Conservation (phyloP, 2,329 filamentous ascomycete species). For the Fusarium longipes region DNA sequence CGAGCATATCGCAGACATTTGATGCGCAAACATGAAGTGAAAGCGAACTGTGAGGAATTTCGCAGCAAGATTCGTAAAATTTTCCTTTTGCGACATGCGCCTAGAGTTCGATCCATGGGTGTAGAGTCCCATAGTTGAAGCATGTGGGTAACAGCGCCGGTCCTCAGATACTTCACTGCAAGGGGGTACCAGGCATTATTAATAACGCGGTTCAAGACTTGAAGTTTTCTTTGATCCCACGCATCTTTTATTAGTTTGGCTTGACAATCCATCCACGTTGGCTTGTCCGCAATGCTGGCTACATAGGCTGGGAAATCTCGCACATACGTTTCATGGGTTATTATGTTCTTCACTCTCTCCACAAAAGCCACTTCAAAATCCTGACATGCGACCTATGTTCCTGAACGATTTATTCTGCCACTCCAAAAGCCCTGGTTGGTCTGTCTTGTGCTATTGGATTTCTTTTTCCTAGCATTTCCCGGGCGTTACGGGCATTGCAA, state of each 20-base stretch:
- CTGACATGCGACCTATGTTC: background rate
- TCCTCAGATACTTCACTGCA: background rate
- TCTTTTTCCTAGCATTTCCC: slow-evolving; percentile 32
- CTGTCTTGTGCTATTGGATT: slow-evolving; percentile 33
- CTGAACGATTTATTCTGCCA: background rate
- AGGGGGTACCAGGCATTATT: background rate
- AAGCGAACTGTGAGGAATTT: background rate
- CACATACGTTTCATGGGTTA: background rate
- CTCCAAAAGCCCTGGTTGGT: slow-evolving; percentile 12
- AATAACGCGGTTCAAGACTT: background rate
- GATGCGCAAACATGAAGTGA: background rate
- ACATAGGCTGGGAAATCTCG: too few relatives aligned
- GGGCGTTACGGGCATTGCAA: slow-evolving; percentile 29
- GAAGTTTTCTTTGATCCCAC: background rate
- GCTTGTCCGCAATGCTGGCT: background rate
- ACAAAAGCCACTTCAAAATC: background rate
- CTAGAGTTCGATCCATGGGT: background rate
- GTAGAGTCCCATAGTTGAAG: background rate
- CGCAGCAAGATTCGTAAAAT: background rate
- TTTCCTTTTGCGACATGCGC: background rate
- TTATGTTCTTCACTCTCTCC: background rate
- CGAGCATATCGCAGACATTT: background rate
- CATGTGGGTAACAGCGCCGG: slow-evolving; percentile 23
- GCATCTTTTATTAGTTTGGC: background rate
- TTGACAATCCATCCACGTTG: background rate